Evolutionary conservation across 148 eudicot genomes (phyloP), one percentile per base, ranked within the genome.

Genomic region (Diospyros lotus): DNA sequence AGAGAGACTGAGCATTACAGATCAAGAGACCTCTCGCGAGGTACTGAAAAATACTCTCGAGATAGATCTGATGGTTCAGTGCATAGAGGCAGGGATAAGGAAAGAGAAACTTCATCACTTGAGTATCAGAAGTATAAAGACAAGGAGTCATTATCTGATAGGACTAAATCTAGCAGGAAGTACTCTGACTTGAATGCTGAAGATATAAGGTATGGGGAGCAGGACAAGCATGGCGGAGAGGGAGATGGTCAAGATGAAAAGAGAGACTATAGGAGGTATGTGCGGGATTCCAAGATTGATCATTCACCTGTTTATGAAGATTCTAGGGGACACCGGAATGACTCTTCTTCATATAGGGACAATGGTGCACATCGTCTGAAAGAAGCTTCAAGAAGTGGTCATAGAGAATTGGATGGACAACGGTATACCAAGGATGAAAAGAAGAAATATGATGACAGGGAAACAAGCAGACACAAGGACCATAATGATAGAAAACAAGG

Each of bases 181-280:
- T 81, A 75, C 71, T 73, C 74, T 48, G 68, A 67, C 45, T 64
- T 40, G 38, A 70, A 14, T 45, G 46, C 38, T 80, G 84, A 78
- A 61, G 78, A 66, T 56, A 63, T 48, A 69, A 82, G 71, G 72
- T 76, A 76, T 70, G 83, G 81, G 60, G 88, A 87, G 61, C 81
- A 80, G 75, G 91, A 86, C 69, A 80, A 85, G 72, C 75, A 73
- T 76, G 80, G 65, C 52, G 87, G 86, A 75, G 86, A 80, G 68
- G 83, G 78, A 80, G 85, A 83, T 75, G 43, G 71, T 55, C 80
- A 78, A 43, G 90, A 94, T 81, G 93, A 89, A 66, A 92, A 81
- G 76, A 80, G 78, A 61, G 93, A 87, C 0, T 78, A 81, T 73
- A 54, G 75, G 53, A 89, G 85, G 82, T 85, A 80, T 41, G 81